phyloP scores from a whole-genome alignment of 768 basidiomycete genomes.

The Leucosporidium yakuticum region DNA sequence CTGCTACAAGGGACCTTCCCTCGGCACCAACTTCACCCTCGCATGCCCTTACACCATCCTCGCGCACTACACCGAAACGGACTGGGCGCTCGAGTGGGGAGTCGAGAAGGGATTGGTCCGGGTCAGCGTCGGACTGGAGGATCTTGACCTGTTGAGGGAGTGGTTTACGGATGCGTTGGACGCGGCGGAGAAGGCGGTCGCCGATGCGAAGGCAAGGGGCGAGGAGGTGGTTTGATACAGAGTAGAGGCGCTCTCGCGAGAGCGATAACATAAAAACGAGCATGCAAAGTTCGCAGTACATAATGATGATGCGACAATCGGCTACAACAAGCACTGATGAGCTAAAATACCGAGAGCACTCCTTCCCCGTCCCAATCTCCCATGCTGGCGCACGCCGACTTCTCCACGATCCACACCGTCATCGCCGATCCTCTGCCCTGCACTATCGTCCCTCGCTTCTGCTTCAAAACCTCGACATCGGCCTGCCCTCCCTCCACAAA shows the following conservation, averaged over 20 bases:
- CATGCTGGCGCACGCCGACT: too few relatives aligned
- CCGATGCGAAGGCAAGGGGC: slow-evolving; percentile 10
- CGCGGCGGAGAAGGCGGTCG: slow-evolving; percentile 58
- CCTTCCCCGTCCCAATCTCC: too few relatives aligned
- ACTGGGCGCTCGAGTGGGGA: slow-evolving; percentile 82
- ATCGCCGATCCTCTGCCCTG: too few relatives aligned
- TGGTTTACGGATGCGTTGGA: slow-evolving; percentile 61
- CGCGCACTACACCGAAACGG: slow-evolving; percentile 80
- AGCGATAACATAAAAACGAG: not conserved
- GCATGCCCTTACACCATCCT: slow-evolving; percentile 89
- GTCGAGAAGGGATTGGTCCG: slow-evolving; percentile 78
- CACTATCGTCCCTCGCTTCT: too few relatives aligned
- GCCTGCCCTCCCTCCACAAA: too few relatives aligned
- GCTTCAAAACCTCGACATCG: too few relatives aligned
- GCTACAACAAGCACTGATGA: too few relatives aligned
- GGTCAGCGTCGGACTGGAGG: slow-evolving; percentile 87
- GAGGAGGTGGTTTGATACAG: slow-evolving; percentile 10
- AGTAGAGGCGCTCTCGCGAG: not conserved
- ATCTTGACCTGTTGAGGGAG: slow-evolving; percentile 52
- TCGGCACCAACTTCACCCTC: slow-evolving; percentile 91
- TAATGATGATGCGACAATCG: too few relatives aligned
- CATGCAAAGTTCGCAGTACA: not conserved
- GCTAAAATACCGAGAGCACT: too few relatives aligned
- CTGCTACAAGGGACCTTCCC: slow-evolving; percentile 74
- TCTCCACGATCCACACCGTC: too few relatives aligned